Conservation (phyloP, 2,329 filamentous ascomycete species). For the Juglanconis juglandina region DNA sequence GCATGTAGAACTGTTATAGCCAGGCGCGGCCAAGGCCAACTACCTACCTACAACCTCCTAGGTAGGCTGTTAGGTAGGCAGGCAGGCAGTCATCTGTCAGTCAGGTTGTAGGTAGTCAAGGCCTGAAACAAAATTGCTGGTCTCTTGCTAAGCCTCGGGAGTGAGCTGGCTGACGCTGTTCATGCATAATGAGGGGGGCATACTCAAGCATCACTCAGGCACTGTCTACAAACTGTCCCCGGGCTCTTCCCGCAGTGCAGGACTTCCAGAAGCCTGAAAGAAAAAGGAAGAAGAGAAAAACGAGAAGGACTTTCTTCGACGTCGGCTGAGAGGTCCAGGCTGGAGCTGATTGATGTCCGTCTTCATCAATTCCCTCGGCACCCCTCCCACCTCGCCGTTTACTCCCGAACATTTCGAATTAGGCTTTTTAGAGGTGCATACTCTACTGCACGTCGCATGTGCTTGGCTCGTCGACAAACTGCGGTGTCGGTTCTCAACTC, state of each 20-base stretch:
- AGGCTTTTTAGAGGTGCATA: neutral
- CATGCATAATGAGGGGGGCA: neutral
- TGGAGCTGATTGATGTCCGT: neutral
- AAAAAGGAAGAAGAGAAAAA: neutral
- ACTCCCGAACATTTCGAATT: too few relatives aligned
- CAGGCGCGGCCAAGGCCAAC: too few relatives aligned
- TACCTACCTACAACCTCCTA: too few relatives aligned
- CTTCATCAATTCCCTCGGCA: neutral
- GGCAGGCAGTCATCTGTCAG: neutral
- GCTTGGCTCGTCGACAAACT: neutral
- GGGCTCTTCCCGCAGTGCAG: neutral
- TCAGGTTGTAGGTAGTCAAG: neutral
- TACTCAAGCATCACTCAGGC: neutral
- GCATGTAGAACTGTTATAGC: too few relatives aligned
- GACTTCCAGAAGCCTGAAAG: conserved; percentile 3
- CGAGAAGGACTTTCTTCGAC: neutral
- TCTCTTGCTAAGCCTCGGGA: neutral
- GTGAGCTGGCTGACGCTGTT: neutral
- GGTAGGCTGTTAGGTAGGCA: too few relatives aligned
- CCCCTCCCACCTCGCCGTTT: neutral
- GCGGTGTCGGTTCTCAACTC: neutral
- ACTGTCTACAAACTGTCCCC: neutral
- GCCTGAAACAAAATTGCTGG: neutral
- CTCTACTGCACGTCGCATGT: neutral
- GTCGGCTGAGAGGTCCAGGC: neutral